Conservation (phyloP, 1,139 yeast genomes). For the Geotrichum klebahnii region DNA sequence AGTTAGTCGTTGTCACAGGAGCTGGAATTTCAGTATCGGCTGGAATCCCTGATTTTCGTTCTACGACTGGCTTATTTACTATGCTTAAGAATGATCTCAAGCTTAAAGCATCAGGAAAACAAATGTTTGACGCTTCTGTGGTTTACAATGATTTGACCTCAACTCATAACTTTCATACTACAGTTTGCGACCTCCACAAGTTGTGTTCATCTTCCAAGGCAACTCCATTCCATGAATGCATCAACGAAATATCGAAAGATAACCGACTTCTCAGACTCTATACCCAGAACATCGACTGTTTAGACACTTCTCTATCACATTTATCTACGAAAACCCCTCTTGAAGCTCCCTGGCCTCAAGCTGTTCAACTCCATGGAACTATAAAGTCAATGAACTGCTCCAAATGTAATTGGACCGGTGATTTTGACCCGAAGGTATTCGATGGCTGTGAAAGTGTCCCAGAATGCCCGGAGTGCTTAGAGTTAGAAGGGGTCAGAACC, state of each 20-base stretch:
- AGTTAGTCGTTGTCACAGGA: constrained; percentile 54
- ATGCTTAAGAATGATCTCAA: constrained; percentile 47
- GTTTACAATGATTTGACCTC: constrained; percentile 58
- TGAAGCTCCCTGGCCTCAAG: constrained; percentile 47
- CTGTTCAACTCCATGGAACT: constrained; percentile 78
- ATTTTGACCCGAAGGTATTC: constrained; percentile 44
- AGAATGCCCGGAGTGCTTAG: constrained; percentile 55
- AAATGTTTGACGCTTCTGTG: constrained; percentile 74
- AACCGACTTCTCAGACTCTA: constrained; percentile 67
- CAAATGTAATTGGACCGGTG: constrained; percentile 55
- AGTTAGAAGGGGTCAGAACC: constrained; percentile 47
- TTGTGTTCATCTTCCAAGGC: constrained; percentile 60
- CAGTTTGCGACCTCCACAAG: constrained; percentile 60
- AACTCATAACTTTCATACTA: constrained; percentile 62
- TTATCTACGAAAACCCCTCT: constrained; percentile 51
- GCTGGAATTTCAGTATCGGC: constrained; percentile 90
- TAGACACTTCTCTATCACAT: constrained; percentile 44
- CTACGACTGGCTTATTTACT: constrained; percentile 70
- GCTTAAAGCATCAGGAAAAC: constrained; percentile 58
- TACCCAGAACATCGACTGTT: constrained; percentile 46
- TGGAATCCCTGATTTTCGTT: constrained; percentile 87
- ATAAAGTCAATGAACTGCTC: constrained; percentile 68
- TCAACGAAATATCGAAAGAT: constrained; percentile 56
- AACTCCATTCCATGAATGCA: constrained; percentile 65
- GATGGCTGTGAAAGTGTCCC: constrained; percentile 38